phyloP scores from a whole-genome alignment of 257 asterid genomes.

The Euphrasia confusa region DNA sequence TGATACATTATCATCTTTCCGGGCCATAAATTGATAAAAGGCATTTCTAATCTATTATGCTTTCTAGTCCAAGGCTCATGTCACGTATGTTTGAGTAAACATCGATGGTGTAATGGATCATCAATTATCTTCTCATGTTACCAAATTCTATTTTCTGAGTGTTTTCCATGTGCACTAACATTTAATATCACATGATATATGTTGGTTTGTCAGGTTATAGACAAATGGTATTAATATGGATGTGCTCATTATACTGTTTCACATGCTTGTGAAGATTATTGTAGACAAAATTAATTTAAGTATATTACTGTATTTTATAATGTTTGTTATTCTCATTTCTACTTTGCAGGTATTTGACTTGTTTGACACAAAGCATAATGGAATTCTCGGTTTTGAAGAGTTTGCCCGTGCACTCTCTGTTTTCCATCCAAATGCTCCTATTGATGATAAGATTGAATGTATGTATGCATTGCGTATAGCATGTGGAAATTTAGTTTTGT shows the following conservation, averaged over 20 bases:
- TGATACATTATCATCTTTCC: no score
- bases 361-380: slow-evolving; percentile 95
- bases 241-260: background rate
- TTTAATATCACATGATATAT: slow-evolving; percentile 2
- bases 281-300: background rate
- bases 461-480: slow-evolving; percentile 10
- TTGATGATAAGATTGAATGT: slow-evolving; percentile 96
- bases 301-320: background rate
- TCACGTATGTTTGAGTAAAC: background rate
- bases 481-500: slow-evolving; percentile 16
- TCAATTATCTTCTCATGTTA: slow-evolving; percentile 8
- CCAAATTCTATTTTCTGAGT: background rate
- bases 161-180: background rate
- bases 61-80: background rate
- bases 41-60: no score
- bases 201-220: background rate
- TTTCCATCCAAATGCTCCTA: slow-evolving; percentile 97
- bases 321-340: slow-evolving; percentile 20
- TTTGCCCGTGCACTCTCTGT: slow-evolving; percentile 98
- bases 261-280: background rate
- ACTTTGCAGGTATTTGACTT: slow-evolving; percentile 77
- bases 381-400: slow-evolving; percentile 96
- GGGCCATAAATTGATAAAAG: no score
- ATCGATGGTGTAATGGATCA: slow-evolving; percentile 8
- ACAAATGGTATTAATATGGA: background rate